Percentiles rank a stretch among this genome's conserved stretches.
Evolutionary conservation across 2,329 filamentous ascomycete species (phyloP).

Genomic region (Mycocentrospora acerina): DNA sequence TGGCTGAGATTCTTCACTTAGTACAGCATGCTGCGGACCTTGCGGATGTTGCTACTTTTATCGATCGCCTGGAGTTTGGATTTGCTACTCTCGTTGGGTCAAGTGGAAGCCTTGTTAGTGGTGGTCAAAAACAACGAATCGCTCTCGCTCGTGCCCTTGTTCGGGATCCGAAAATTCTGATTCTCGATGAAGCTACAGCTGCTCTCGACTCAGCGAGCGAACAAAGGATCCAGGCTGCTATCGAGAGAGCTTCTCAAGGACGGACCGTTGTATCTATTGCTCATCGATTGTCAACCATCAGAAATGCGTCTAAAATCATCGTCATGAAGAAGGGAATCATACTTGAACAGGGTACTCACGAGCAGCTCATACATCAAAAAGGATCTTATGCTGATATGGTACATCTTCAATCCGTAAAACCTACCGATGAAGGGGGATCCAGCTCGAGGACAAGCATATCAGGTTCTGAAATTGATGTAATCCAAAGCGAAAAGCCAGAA

Average conservation of each 20-base stretch:
- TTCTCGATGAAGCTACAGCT: conserved; percentile 64
- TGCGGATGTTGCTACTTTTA: conserved; percentile 62
- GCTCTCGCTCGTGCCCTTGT: conserved; percentile 60
- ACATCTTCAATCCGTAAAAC: conserved; percentile 46
- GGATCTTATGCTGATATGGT: conserved; percentile 54
- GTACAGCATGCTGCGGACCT: conserved; percentile 55
- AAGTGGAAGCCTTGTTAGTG: conserved; percentile 57
- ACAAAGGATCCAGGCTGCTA: conserved; percentile 52
- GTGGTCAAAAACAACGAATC: conserved; percentile 61
- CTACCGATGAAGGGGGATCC: conserved; percentile 42
- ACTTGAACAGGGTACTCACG: conserved; percentile 41
- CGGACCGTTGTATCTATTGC: conserved; percentile 43
- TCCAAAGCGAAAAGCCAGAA: conserved; percentile 21
- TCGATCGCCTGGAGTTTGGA: conserved; percentile 53
- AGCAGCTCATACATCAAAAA: conserved; percentile 33
- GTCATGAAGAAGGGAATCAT: conserved; percentile 42
- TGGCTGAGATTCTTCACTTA: conserved; percentile 52
- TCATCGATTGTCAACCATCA: conserved; percentile 42
- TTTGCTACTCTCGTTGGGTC: conserved; percentile 54
- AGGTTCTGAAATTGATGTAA: conserved; percentile 22
- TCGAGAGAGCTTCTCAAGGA: conserved; percentile 35
- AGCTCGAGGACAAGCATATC: conserved; percentile 23
- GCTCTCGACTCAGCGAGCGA: conserved; percentile 62
- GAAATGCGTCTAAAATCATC: conserved; percentile 40
- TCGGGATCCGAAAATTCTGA: conserved; percentile 57